These are phyloP conservation scores for Metschnikowia similis DNA, from an alignment of 805 yeast genomes.

Conservation along the genomic window DNA sequence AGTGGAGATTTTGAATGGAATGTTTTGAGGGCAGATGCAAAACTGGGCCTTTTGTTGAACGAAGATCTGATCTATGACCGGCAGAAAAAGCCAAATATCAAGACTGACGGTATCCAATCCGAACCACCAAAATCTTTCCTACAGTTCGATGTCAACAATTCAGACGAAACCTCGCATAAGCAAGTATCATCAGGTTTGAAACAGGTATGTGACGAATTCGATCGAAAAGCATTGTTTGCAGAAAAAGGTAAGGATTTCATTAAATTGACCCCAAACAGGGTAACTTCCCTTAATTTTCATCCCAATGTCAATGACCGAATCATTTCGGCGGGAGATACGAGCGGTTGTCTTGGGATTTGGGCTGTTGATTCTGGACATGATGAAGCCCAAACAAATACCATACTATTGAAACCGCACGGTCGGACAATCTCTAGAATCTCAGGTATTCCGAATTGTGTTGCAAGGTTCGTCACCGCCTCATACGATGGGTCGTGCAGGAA, in stretches of 20 bases:
- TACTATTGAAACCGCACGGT: constrained; percentile 71
- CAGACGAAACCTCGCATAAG: neutral
- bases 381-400: constrained; percentile 46
- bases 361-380: constrained; percentile 51
- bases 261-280: constrained; percentile 65
- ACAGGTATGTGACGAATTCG: constrained; percentile 51
- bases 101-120: neutral
- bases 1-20: constrained; percentile 61
- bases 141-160: neutral
- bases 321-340: constrained; percentile 81
- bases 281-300: constrained; percentile 72
- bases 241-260: constrained; percentile 65
- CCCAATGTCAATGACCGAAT: constrained; percentile 62
- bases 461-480: constrained; percentile 63
- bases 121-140: neutral
- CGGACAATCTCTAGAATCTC: constrained; percentile 64
- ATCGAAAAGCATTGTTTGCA: constrained; percentile 46
- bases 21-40: constrained; percentile 49
- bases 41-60: constrained; percentile 31
- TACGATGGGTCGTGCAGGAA: constrained; percentile 85
- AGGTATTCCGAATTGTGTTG: constrained; percentile 46
- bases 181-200: constrained; percentile 23
- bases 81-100: neutral
- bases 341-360: constrained; percentile 89
- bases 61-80: constrained; percentile 17